Evolutionary conservation across 305 asterid genomes (phyloP), one percentile per base, ranked within the genome.

Genomic region (Petunia hybrid): DNA sequence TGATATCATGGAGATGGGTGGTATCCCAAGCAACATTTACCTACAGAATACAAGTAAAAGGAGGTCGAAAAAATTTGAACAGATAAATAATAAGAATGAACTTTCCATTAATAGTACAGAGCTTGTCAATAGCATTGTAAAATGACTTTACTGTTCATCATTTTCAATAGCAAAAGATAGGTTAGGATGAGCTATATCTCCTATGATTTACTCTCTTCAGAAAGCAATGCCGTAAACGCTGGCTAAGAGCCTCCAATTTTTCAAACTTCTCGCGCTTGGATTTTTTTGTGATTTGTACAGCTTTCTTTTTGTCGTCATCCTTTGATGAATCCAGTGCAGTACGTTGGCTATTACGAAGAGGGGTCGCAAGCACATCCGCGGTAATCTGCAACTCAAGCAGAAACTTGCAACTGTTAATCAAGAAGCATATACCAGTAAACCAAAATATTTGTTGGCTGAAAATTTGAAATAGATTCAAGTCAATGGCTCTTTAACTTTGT

Each of bases 221-320:
- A 88, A 95, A 91, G 91, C 95, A 91, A 81, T 85, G 97, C 41
- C 97, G 95, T 41, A 95, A 79, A 13, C 96, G 97, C 85, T 94
- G 99, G 89, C 97, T 91, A 53, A 95, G 87, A 78, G 97, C 97
- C 84, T 92, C 99, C 78, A 95, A 91, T 89, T 92, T 95, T 53
- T 95, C 99, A 80, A 95, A 94, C 81, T 85, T 95, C 86, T 95
- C 98, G 0, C 94, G 92, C 88, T 82, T 92, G 51, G 95, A 86
- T 86, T 93, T 95, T 89, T 91, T 95, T 40, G 86, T 77, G 39
- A 41, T 86, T 80, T 87, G 64, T 65, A 85, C 86, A 84, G 83
- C 83, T 82, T 82, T 84, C 88, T 85, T 90, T 65, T 83, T 88
- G 84, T 82, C 83, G 13, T 86, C 91, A 0, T 89, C 91, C 82